Percentiles rank a stretch among this genome's conserved stretches.
Evolutionary conservation across 2,329 filamentous ascomycete species (phyloP).

Genomic region (Didymella exigua): DNA sequence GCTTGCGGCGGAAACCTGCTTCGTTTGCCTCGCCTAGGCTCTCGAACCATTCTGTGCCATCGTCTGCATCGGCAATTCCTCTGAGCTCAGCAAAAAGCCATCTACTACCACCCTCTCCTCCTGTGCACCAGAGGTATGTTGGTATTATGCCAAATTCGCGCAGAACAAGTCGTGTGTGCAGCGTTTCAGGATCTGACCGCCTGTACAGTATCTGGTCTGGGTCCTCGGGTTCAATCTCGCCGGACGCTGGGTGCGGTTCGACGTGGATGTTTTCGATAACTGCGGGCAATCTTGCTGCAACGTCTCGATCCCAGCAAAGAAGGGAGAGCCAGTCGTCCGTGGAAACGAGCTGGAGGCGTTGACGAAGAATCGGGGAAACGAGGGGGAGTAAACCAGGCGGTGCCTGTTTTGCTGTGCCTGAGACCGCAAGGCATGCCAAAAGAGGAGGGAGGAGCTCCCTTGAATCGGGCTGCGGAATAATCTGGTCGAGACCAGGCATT

Average conservation of each 20-base stretch:
- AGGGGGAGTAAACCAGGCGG: constrained; percentile 66
- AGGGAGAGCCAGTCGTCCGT: constrained; percentile 73
- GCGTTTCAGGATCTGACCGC: constrained; percentile 75
- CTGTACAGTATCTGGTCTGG: constrained; percentile 66
- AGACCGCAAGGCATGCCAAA: constrained; percentile 67
- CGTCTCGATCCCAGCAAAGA: constrained; percentile 69
- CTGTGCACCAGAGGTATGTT: constrained; percentile 71
- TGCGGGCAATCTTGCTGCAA: constrained; percentile 64
- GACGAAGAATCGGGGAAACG: constrained; percentile 67
- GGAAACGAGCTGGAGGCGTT: constrained; percentile 67
- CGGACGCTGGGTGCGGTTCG: constrained; percentile 81
- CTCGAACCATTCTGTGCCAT: constrained; percentile 63
- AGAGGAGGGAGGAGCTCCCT: constrained; percentile 65
- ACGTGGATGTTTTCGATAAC: constrained; percentile 67
- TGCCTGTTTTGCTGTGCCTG: constrained; percentile 63
- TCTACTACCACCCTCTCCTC: constrained; percentile 67
- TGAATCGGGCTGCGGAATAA: constrained; percentile 61
- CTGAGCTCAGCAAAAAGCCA: constrained; percentile 77
- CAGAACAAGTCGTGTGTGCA: constrained; percentile 70
- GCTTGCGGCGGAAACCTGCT: constrained; percentile 43
- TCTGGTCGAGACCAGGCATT: constrained; percentile 56
- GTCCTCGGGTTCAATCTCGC: constrained; percentile 78
- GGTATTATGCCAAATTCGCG: constrained; percentile 67
- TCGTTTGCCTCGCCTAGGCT: constrained; percentile 67
- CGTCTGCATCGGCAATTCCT: constrained; percentile 60